Evolutionary conservation across 176 grass and related monocot species (phyloP).

Genomic region (Oryza meridionalis): DNA sequence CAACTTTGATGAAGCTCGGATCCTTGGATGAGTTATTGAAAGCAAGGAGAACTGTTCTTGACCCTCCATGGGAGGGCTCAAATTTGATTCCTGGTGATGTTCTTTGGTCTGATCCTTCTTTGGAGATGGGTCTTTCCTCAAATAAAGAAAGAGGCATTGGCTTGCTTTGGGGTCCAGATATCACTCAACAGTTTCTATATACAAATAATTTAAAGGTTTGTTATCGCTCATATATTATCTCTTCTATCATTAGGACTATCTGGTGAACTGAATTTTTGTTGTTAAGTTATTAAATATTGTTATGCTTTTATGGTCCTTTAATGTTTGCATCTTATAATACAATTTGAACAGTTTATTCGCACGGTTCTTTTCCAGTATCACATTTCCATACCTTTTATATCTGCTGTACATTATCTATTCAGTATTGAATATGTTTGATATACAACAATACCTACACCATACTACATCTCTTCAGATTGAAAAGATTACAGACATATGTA

Average conservation of each 20-base stretch:
- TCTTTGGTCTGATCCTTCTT: slow-evolving; percentile 93
- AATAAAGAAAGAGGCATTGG: slow-evolving; percentile 98
- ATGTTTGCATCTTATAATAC: neutral
- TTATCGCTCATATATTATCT: slow-evolving; percentile 22
- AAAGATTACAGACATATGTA: neutral
- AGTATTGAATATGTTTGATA: neutral
- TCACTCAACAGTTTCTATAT: slow-evolving; percentile 84
- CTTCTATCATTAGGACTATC: neutral
- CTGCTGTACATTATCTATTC: neutral
- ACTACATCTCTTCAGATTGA: neutral
- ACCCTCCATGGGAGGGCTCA: slow-evolving; percentile 84
- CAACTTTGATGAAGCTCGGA: slow-evolving; percentile 69
- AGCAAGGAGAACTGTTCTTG: slow-evolving; percentile 91
- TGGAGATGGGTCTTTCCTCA: slow-evolving; percentile 66
- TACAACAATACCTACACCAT: neutral
- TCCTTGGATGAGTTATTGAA: slow-evolving; percentile 83
- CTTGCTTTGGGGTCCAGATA: slow-evolving; percentile 96
- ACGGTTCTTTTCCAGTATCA: neutral
- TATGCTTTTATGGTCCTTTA: neutral
- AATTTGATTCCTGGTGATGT: slow-evolving; percentile 98
- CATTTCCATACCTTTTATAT: neutral
- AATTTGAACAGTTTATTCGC: neutral
- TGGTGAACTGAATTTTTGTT: neutral
- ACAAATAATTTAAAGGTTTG: slow-evolving; percentile 90
- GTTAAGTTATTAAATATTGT: neutral